Evolutionary conservation across 2,329 filamentous ascomycete genomes (phyloP).

Genomic region (Hymenoscyphus albidus): DNA sequence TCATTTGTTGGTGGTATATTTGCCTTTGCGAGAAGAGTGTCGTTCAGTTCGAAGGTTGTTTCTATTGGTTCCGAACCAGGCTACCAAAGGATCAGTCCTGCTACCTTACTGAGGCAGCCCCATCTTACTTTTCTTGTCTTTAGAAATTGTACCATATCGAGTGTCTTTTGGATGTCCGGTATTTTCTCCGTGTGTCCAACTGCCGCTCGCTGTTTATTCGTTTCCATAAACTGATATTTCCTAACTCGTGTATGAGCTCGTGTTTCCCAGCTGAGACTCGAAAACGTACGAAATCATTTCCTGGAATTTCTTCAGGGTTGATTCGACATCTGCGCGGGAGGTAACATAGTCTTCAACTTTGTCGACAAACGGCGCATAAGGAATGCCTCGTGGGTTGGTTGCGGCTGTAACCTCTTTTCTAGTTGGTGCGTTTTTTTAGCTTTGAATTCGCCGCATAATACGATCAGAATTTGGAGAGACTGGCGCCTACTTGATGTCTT

Average conservation of each 20-base stretch:
- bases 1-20: constrained; percentile 78
- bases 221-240: constrained; percentile 99
- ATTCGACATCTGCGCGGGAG: constrained; percentile 73
- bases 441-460: neutral
- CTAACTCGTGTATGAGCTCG: constrained; percentile 46
- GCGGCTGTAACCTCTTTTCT: constrained; percentile 50
- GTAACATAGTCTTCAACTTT: constrained; percentile 85
- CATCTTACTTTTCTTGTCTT: constrained; percentile 64
- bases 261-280: neutral
- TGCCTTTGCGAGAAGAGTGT: constrained; percentile 90
- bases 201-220: constrained; percentile 81
- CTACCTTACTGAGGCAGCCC: neutral
- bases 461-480: neutral
- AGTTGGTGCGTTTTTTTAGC: constrained; percentile 15
- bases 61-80: constrained; percentile 65
- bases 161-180: constrained; percentile 92
- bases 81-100: constrained; percentile 24
- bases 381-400: constrained; percentile 80
- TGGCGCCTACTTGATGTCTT: constrained; percentile 26
- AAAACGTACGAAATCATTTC: constrained; percentile 81
- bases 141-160: constrained; percentile 86
- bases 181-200: constrained; percentile 88
- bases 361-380: constrained; percentile 79
- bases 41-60: constrained; percentile 93
- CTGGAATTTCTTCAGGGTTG: constrained; percentile 77